Evolutionary conservation across 1,139 yeast species (phyloP).

Genomic region (Diutina rugosa): DNA sequence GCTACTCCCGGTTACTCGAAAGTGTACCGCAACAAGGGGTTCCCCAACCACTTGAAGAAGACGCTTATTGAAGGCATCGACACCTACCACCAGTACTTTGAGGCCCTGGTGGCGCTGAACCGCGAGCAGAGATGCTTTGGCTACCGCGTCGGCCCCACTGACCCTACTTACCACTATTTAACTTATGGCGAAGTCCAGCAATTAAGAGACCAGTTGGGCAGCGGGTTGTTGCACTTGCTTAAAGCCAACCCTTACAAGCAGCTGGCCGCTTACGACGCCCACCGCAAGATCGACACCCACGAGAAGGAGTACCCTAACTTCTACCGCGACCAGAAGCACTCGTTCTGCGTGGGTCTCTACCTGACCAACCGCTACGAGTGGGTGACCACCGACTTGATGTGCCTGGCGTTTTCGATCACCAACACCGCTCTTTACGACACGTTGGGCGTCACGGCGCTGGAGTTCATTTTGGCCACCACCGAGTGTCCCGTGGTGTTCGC

Average conservation of each 20-base stretch:
- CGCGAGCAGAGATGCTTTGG: conserved; percentile 17
- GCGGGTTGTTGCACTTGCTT: conserved; percentile 20
- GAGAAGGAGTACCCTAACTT: conserved; percentile 8
- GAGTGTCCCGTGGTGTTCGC: conserved; percentile 15
- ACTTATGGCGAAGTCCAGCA: conserved; percentile 13
- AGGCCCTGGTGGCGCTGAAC: conserved; percentile 10
- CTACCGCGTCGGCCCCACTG: conserved; percentile 18
- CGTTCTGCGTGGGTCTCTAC: conserved; percentile 11
- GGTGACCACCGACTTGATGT: conserved; percentile 13
- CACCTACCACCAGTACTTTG: conserved; percentile 17
- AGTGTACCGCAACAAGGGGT: conserved; percentile 33
- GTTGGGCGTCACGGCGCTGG: conserved; percentile 12
- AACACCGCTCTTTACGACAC: conserved; percentile 17
- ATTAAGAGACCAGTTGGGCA: conserved; percentile 19
- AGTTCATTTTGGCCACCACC: conserved; percentile 11
- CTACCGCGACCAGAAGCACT: conserved; percentile 6
- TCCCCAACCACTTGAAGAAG: conserved; percentile 4
- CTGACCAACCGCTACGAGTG: conserved; percentile 14
- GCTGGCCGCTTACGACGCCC: conserved; percentile 10
- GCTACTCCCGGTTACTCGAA: conserved; percentile 36
- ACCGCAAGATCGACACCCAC: conserved; percentile 18
- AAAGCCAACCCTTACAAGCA: conserved; percentile 16
- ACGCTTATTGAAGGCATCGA: conserved; percentile 11
- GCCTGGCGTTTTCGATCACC: conserved; percentile 11
- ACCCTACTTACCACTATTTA: conserved; percentile 10